Evolutionary conservation across 495 filamentous ascomycete species (phyloP).

Genomic region (Xylaria palmicola): DNA sequence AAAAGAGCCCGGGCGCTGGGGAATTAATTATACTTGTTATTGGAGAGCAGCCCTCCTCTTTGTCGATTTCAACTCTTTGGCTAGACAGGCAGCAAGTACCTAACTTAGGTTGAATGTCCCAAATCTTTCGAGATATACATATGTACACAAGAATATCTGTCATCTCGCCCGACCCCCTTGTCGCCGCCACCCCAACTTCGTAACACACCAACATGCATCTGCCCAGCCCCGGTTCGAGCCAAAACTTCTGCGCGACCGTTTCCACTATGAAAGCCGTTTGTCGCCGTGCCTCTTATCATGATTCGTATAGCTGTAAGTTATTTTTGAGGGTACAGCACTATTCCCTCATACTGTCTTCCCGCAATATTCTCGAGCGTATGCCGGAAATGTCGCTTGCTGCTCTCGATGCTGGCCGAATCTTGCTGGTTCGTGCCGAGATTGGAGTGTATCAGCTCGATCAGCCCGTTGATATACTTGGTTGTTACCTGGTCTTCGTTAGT

Average conservation of each 20-base stretch:
- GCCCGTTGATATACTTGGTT: slow-evolving; percentile 94
- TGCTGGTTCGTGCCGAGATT: slow-evolving; percentile 81
- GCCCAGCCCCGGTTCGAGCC: background rate
- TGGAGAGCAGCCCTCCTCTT: slow-evolving; percentile 6
- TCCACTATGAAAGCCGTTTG: background rate
- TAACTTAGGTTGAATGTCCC: slow-evolving; percentile 10
- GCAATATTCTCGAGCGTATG: slow-evolving; percentile 91
- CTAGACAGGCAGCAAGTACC: background rate
- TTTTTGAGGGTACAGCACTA: slow-evolving; percentile 73
- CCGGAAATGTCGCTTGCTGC: slow-evolving; percentile 86
- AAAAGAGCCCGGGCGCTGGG: too few species aligned
- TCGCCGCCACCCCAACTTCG: background rate
- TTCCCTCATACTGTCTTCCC: slow-evolving; percentile 87
- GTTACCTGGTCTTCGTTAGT: slow-evolving; percentile 61
- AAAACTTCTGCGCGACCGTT: background rate
- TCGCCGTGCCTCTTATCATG: background rate
- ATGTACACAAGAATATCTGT: slow-evolving; percentile 29
- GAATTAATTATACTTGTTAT: too few species aligned
- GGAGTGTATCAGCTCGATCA: slow-evolving; percentile 97
- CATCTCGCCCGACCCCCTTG: slow-evolving; percentile 7
- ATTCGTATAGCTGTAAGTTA: slow-evolving; percentile 9
- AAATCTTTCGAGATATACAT: slow-evolving; percentile 32
- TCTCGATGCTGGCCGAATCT: slow-evolving; percentile 76
- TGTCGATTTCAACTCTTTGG: slow-evolving; percentile 2
- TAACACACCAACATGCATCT: slow-evolving; percentile 11